phyloP scores from a whole-genome alignment of 257 asterid species.

The Thymus mandschuricus region DNA sequence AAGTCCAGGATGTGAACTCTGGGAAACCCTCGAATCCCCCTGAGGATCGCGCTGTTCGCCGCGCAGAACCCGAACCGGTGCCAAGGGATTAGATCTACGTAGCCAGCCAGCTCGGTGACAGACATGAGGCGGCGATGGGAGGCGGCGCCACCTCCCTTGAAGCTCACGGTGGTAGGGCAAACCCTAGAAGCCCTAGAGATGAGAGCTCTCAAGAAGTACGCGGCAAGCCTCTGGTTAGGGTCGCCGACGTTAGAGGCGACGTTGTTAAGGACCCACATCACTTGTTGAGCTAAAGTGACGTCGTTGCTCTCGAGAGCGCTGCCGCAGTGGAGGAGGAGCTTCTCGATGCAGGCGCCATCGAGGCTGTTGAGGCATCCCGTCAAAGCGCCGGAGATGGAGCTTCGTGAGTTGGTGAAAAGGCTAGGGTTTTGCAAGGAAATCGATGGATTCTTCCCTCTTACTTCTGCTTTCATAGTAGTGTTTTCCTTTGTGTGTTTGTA shows the following conservation, averaged over 20 bases:
- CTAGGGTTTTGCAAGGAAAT: constrained; percentile 46
- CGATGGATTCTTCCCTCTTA: constrained; percentile 41
- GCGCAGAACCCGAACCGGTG: constrained; percentile 80
- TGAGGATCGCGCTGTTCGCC: constrained; percentile 58
- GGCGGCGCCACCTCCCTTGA: constrained; percentile 18
- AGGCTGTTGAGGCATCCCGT: constrained; percentile 58
- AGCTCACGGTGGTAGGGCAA: constrained; percentile 49
- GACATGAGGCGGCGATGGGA: constrained; percentile 51
- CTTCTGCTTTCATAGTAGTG: constrained; percentile 53
- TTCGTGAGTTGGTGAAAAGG: constrained; percentile 41
- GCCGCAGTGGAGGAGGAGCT: constrained; percentile 73
- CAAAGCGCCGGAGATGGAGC: constrained; percentile 50
- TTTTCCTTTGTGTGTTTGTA: background rate
- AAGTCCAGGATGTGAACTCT: constrained; percentile 68
- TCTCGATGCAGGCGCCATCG: constrained; percentile 82
- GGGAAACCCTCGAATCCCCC: constrained; percentile 44
- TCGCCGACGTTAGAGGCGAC: constrained; percentile 77
- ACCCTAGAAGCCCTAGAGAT: constrained; percentile 63
- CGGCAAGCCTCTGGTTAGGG: constrained; percentile 74
- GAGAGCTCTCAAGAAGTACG: constrained; percentile 65
- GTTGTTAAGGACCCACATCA: constrained; percentile 91
- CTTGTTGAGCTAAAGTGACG: constrained; percentile 82
- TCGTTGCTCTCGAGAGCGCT: constrained; percentile 70
- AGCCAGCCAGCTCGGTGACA: constrained; percentile 77
- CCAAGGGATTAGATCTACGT: constrained; percentile 83